Evolutionary conservation across 2,329 filamentous ascomycete genomes (phyloP), one percentile per base, ranked within the genome.

Genomic region (Trichoderma arundinaceum): DNA sequence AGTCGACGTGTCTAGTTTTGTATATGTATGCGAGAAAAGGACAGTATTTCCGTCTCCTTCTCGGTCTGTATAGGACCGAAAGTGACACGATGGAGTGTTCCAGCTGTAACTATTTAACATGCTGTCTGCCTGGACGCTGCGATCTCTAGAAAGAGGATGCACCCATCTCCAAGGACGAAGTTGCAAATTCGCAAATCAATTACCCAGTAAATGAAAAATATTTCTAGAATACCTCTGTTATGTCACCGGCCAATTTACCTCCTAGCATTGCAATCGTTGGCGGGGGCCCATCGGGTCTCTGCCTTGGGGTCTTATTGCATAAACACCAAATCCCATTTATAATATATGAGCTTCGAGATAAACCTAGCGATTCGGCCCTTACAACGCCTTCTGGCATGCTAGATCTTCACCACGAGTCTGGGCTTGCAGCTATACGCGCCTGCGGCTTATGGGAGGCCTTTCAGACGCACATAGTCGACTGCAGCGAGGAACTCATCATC

Each of bases 381-480:
- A 57, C 70, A 5, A 64, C 69, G 2, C 74, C 74, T 2, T 76
- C 73, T 6, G 83, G 83, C 10, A 80, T 73, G 64, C 78, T 86
- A 3, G 84, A 86, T 68, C 74, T 87, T 1, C 83, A 86, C 69
- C 73, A 76, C 1, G 70, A 76, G 6, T 77, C 78, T 0, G 83
- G 83, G 0, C 78, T 82, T 5, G 72, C 74, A 3, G 83, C 81
- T 0, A 71, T 86, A 7, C 74, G 73, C 6, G 78, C 79, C 60
- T 79, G 78, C 13, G 81, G 79, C 0, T 73, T 86, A 13, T 80
- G 73, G 64, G 76, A 80, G 2, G 70, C 77, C 15, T 86, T 85
- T 69, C 57, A 74, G 1, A 69, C 75, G 38, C 70, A 79, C n/a
- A 77, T 79, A 1, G 75, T 76, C 38, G 68, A 71, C 12, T 71